phyloP scores from a whole-genome alignment of 73 alveolate genomes.

The Paramecium caudatum region DNA sequence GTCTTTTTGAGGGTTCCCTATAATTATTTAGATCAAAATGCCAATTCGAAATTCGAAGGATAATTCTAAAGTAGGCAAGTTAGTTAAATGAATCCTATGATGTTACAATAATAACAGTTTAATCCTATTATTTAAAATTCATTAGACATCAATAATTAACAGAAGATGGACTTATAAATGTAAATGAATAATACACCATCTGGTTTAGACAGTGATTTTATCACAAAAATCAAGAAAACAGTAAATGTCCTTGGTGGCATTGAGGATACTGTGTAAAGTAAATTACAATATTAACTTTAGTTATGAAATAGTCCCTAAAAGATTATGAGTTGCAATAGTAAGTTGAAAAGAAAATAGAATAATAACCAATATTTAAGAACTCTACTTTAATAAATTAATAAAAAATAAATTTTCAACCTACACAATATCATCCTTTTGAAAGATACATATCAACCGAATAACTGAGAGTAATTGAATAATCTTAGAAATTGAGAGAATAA shows the following conservation, averaged over 20 bases:
- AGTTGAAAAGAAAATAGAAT: neutral
- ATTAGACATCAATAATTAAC: conserved; percentile 18
- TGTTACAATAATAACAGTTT: too few relatives aligned
- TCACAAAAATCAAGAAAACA: conserved; percentile 19
- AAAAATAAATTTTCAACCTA: neutral
- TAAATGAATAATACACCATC: conserved; percentile 6
- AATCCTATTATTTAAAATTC: too few relatives aligned
- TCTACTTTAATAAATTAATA: neutral
- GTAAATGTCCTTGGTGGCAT: conserved; percentile 37
- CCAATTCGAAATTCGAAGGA: neutral
- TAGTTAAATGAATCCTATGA: neutral
- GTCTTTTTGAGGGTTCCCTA: neutral
- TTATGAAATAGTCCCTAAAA: conserved; percentile 39
- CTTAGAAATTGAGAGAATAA: neutral
- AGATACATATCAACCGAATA: conserved; percentile 34
- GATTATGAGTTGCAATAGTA: conserved; percentile 50
- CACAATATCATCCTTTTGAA: conserved; percentile 43
- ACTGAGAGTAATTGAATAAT: neutral
- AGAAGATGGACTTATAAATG: conserved; percentile 35
- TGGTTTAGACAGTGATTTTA: conserved; percentile 49
- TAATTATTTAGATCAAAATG: conserved; percentile 38
- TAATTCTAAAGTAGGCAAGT: neutral
- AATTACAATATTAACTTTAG: neutral
- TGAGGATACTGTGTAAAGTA: conserved; percentile 64
- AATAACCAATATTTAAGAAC: conserved; percentile 16